Percentiles rank a stretch among this genome's conserved stretches.
These are phyloP conservation scores for Claviceps lovelessii DNA, from an alignment of 2,329 filamentous ascomycete genomes.

Conservation along the genomic window DNA sequence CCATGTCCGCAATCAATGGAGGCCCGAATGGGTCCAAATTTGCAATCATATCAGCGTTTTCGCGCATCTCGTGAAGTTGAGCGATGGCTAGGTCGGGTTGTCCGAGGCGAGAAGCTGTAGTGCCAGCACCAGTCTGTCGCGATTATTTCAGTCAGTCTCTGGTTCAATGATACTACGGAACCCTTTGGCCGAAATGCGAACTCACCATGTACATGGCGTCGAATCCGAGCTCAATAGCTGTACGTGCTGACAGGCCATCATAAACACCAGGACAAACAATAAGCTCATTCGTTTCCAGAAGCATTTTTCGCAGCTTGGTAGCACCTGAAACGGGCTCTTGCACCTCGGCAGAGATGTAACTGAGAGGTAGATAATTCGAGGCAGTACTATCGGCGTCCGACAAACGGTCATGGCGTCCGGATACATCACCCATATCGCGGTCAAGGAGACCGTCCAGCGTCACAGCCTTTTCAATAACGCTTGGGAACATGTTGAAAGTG, in stretches of 20 bases:
- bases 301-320: conserved; percentile 25
- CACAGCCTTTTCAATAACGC: conserved; percentile 4
- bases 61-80: conserved; percentile 47
- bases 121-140: conserved; percentile 47
- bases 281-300: conserved; percentile 26
- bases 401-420: background rate
- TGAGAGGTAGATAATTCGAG: conserved; percentile 4
- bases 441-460: conserved; percentile 3
- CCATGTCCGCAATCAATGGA: conserved; percentile 47
- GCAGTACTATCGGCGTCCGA: background rate
- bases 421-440: conserved; percentile 3
- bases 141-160: background rate
- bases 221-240: conserved; percentile 47
- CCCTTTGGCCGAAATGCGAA: background rate
- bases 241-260: conserved; percentile 51
- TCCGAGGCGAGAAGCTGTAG: conserved; percentile 45
- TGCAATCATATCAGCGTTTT: conserved; percentile 50
- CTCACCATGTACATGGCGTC: conserved; percentile 53
- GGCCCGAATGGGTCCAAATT: conserved; percentile 38
- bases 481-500: conserved; percentile 4
- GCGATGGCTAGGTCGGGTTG: conserved; percentile 49
- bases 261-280: conserved; percentile 53
- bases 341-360: conserved; percentile 4
- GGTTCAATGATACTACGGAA: background rate
- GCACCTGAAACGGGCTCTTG: conserved; percentile 12